Evolutionary conservation across 164 flowering plant species (phyloP).

Genomic region (Buxus sempervirens): DNA sequence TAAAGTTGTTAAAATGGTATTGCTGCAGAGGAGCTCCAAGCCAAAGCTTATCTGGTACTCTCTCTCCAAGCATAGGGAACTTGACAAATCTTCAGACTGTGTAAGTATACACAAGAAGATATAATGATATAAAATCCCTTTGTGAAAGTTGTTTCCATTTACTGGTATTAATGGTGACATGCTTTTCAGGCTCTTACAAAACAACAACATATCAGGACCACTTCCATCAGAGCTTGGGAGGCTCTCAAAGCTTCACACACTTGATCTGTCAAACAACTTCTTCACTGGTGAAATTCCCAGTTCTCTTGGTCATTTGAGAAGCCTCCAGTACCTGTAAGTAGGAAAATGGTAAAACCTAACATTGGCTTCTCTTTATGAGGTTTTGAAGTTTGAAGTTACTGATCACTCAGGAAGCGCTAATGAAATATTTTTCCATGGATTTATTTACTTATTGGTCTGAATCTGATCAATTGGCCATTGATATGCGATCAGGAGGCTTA

Average conservation of each 20-base stretch:
- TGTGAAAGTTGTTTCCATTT: neutral
- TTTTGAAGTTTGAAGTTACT: too few relatives aligned
- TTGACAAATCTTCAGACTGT: conserved; percentile 81
- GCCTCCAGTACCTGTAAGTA: conserved; percentile 77
- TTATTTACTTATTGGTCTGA: conserved; percentile 2
- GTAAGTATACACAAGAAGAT: conserved; percentile 41
- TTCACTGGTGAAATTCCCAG: conserved; percentile 66
- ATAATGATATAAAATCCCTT: neutral
- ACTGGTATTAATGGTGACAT: neutral
- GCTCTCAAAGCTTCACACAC: conserved; percentile 63
- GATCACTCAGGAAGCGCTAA: too few relatives aligned
- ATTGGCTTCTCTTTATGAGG: neutral
- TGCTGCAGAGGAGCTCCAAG: conserved; percentile 78
- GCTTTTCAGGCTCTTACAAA: conserved; percentile 69
- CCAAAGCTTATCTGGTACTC: conserved; percentile 74
- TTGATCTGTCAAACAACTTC: conserved; percentile 77
- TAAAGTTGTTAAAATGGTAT: conserved; percentile 14
- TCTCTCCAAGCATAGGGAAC: conserved; percentile 82
- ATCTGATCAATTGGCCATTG: conserved; percentile 18
- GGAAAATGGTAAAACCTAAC: neutral
- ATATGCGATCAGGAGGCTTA: conserved; percentile 71
- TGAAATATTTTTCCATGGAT: neutral
- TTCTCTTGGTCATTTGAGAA: conserved; percentile 47
- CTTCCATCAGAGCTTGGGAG: conserved; percentile 74
- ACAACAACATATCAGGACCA: conserved; percentile 74